Evolutionary conservation across 2,329 filamentous ascomycete species (phyloP).

Genomic region (Ilyonectria destructans): DNA sequence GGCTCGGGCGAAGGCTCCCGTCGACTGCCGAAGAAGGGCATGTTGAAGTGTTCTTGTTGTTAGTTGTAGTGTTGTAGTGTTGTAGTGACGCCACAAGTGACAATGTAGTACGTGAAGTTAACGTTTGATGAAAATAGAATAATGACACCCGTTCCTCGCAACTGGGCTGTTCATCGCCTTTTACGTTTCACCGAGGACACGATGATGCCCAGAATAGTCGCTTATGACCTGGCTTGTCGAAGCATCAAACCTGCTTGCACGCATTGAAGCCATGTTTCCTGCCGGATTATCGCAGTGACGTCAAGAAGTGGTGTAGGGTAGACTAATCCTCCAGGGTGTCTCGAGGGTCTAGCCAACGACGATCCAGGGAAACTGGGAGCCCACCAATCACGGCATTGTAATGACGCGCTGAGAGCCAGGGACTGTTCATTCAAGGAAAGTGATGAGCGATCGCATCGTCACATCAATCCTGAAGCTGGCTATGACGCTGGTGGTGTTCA

Average conservation of each 20-base stretch:
- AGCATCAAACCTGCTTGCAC: slow-evolving; percentile 28
- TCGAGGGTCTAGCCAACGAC: not conserved
- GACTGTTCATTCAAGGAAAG: slow-evolving; percentile 3
- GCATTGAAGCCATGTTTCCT: slow-evolving; percentile 15
- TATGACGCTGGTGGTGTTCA: slow-evolving; percentile 17
- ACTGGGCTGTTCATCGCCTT: slow-evolving; percentile 1
- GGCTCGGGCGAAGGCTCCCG: slow-evolving; percentile 51
- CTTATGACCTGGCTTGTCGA: not conserved
- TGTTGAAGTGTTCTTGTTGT: slow-evolving; percentile 34
- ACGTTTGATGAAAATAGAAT: not conserved
- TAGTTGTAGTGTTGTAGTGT: slow-evolving; percentile 17
- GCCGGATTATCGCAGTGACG: slow-evolving; percentile 40
- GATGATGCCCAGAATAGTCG: not conserved
- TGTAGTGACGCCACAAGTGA: slow-evolving; percentile 1
- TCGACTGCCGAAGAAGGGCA: slow-evolving; percentile 54
- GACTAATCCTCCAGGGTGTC: slow-evolving; percentile 12
- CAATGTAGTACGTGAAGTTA: not conserved
- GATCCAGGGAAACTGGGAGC: not conserved
- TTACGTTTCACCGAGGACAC: slow-evolving; percentile 4
- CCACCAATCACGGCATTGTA: slow-evolving; percentile 16
- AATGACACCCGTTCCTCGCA: not conserved
- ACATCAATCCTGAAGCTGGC: slow-evolving; percentile 11
- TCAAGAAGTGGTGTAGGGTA: slow-evolving; percentile 33
- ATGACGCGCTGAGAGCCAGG: slow-evolving; percentile 23
- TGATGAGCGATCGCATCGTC: slow-evolving; percentile 14